A percentile compares a stretch with the other conserved stretches of the same genome.
These are phyloP conservation scores for Pseudohyphozyma bogoriensis DNA, from an alignment of 768 basidiomycete species.

Conservation along the genomic window DNA sequence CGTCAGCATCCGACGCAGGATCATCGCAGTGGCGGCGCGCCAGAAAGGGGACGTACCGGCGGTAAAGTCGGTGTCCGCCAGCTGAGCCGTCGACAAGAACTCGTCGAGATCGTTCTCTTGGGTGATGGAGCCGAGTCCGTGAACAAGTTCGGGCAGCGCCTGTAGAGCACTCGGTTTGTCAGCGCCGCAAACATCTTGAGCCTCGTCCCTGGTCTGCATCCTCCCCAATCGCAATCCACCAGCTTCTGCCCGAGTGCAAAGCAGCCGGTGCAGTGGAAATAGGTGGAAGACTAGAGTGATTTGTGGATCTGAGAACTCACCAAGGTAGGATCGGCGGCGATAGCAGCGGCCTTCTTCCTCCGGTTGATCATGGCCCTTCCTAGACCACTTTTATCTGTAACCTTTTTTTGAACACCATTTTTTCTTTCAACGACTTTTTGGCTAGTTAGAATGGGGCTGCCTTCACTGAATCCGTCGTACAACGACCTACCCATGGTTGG, in stretches of 20 bases:
- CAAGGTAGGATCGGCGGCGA: constrained; percentile 33
- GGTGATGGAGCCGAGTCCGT: constrained; percentile 75
- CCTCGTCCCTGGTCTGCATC: neutral
- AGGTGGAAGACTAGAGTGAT: neutral
- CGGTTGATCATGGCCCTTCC: constrained; percentile 93
- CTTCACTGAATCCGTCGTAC: no score
- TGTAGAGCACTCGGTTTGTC: constrained; percentile 62
- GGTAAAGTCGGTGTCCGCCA: constrained; percentile 91
- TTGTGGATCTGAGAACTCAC: constrained; percentile 4
- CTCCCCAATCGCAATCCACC: neutral
- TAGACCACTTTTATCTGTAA: constrained; percentile 46
- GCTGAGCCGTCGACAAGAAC: constrained; percentile 85
- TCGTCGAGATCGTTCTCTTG: constrained; percentile 93
- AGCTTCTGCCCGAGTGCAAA: neutral
- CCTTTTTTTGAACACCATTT: neutral
- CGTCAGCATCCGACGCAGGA: neutral
- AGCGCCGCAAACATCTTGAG: constrained; percentile 12
- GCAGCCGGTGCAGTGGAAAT: constrained; percentile 7
- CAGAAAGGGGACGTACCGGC: constrained; percentile 55
- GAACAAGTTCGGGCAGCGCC: constrained; percentile 68
- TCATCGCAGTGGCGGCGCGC: neutral
- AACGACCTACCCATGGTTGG: no score
- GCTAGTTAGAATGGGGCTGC: no score
- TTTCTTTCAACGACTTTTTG: neutral
- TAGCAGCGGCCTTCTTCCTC: constrained; percentile 64